Conservation (phyloP, 1,284 basidiomycete genomes). For the Marasmius oreades region DNA sequence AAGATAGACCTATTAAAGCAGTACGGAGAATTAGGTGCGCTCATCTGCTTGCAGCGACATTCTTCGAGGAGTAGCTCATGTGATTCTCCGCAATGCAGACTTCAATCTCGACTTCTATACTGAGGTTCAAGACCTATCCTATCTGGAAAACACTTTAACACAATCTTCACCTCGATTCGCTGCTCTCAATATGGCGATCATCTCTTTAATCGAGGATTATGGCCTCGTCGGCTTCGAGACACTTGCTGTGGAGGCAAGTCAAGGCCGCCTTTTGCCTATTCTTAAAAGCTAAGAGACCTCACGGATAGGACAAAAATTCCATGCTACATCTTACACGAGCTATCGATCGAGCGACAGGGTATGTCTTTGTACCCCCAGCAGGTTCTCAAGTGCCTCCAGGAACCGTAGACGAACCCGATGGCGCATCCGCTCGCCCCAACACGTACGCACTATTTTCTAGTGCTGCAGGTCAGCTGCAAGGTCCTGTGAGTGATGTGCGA, state of each 20-base stretch:
- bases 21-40: constrained; percentile 84
- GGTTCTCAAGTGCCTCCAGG: constrained; percentile 49
- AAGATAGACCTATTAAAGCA: constrained; percentile 90
- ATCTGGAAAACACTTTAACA: constrained; percentile 78
- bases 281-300: background rate
- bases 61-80: constrained; percentile 11
- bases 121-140: constrained; percentile 93
- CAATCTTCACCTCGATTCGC: constrained; percentile 65
- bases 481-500: constrained; percentile 56
- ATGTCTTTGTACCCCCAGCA: constrained; percentile 72
- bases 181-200: constrained; percentile 85
- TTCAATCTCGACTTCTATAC: constrained; percentile 99
- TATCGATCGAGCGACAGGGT: constrained; percentile 89
- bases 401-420: constrained; percentile 38
- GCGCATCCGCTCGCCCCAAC: constrained; percentile 57
- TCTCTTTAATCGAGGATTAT: constrained; percentile 92
- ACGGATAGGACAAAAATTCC: constrained; percentile 79
- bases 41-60: constrained; percentile 8
- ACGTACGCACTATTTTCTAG: constrained; percentile 62
- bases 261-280: background rate
- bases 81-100: constrained; percentile 43
- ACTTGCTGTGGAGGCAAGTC: constrained; percentile 83
- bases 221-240: constrained; percentile 97
- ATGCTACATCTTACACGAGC: constrained; percentile 84
- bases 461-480: constrained; percentile 55